Evolutionary conservation across 2,329 filamentous ascomycete genomes (phyloP), one percentile per base, ranked within the genome.

Genomic region (Colletotrichum sp.): DNA sequence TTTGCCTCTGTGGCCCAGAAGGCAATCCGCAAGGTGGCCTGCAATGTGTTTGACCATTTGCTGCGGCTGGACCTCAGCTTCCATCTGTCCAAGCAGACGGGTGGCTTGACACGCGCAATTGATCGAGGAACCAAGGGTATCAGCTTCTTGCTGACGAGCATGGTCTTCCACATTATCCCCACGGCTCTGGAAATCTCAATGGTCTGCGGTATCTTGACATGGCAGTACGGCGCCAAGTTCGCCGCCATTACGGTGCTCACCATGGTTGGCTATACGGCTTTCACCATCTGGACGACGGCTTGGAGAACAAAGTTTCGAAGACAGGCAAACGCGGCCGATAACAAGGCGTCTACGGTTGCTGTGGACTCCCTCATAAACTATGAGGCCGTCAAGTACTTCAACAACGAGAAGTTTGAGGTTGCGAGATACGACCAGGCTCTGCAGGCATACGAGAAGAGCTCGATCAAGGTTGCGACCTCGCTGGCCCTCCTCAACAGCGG

Each of bases 301-400:
- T 99, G 97, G 98, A 91, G 98, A 80, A 99, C 98, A 5, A 98
- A 98, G 84, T 99, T 99, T 84, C 92, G 98, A 63, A 94, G 96
- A 80, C 95, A 98, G 84, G 96, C 97, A 52, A 99, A 99, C 83
- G 95, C 96, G 8, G 98, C 97, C 1, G 98, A 99, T 81, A 99
- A 99, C 85, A 95, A 93, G 83, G 97, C 95, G 0, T 98, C 96
- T 1, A 99, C 96, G 0, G 95, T 99, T 9, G 96, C 96, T 0
- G 96, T 99, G 2, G 97, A 99, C 86, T 98, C 96, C 1, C 88
- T 99, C 67, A 98, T 99, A 88, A 99, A 99, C 87, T 99, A 98
- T 82, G 97, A 99, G 85, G 96, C 98, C 16, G 97, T 99, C 82
- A 99, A 99, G 86, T 98, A 99, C 87, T 99, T 99, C 88, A 99